Base-by-base conservation (phyloP, 306 rosid species). In the Citrullus mucosospermus region DNA sequence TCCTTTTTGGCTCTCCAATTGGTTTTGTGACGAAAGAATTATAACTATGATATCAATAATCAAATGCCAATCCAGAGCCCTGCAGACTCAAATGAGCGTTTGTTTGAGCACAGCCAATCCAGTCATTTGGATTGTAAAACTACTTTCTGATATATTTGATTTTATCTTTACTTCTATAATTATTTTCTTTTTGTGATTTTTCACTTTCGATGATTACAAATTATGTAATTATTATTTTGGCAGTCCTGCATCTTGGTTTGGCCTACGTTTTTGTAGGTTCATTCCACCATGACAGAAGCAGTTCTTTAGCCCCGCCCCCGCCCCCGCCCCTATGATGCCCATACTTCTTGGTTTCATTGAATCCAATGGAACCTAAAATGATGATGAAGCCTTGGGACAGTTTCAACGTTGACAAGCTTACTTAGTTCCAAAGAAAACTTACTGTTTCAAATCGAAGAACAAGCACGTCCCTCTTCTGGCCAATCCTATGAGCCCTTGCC, bases 381-480 rank as follows among this genome's bases (percentile, higher is more conserved):
- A 60, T 60, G 38, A 28, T 60, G 16, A 59, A 59, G 9, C 65
- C 65, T 59, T 59, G 65, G 36, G 65, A 22, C 34, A 3, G 39
- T 65, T 16, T 41, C 57, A 53, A 53, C 8, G 2, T 2, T 16
- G 57, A 70, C 30, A 22, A 48, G 76, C 48, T 46, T 44, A 28
- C 59, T 14, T 48, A 48, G 43, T 54, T 74, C 63, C 44, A 77
- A 59, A 11, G 65, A 78, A 81, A 36, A 86, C 91, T 81, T 83
- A 96, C 99, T 75, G 99, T 96, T 88, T 96, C 99, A 85, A 96
- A 96, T 53, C 99, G 91, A 84, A 96, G 99, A 87, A 96, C 99
- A 36, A 96, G 97, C 68, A 96, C 99, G 1, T 96, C 99, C 89
- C 91, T 91, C 90, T 96, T 96, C 90, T 96, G 99, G 82, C 99